Evolutionary conservation across 805 yeast species (phyloP).

Genomic region (Yarrowia sp.): DNA sequence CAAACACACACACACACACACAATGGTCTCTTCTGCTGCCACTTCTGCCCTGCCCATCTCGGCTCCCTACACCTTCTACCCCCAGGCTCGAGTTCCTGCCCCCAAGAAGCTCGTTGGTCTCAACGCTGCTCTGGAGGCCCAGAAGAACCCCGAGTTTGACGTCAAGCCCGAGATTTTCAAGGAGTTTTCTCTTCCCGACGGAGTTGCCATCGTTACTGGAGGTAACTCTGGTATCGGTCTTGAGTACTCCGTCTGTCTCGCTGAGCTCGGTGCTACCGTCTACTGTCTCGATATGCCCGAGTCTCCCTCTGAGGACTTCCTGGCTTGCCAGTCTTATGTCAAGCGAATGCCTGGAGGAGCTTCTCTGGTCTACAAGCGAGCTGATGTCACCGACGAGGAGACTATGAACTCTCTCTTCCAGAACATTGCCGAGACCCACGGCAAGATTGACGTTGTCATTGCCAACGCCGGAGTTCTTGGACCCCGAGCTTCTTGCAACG

Average conservation of each 20-base stretch:
- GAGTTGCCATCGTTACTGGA: slow-evolving; percentile 47
- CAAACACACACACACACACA: not conserved
- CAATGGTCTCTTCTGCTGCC: slow-evolving; percentile 15
- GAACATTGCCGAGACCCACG: slow-evolving; percentile 50
- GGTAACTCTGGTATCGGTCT: slow-evolving; percentile 47
- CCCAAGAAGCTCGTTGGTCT: slow-evolving; percentile 35
- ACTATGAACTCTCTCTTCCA: slow-evolving; percentile 45
- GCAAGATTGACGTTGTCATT: slow-evolving; percentile 60
- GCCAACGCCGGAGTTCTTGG: slow-evolving; percentile 70
- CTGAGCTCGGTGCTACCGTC: slow-evolving; percentile 47
- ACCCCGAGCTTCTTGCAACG: slow-evolving; percentile 47
- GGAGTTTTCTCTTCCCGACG: slow-evolving; percentile 46
- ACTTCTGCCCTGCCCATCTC: slow-evolving; percentile 32
- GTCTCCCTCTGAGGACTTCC: slow-evolving; percentile 34
- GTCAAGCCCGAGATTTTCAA: slow-evolving; percentile 36
- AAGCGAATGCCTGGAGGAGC: slow-evolving; percentile 38
- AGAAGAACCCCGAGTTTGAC: slow-evolving; percentile 32
- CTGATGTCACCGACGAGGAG: slow-evolving; percentile 52
- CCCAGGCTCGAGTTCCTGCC: slow-evolving; percentile 32
- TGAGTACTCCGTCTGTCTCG: slow-evolving; percentile 45
- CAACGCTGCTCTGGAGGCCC: slow-evolving; percentile 36
- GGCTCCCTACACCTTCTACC: slow-evolving; percentile 32
- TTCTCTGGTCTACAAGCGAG: slow-evolving; percentile 40
- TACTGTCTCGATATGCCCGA: slow-evolving; percentile 39
- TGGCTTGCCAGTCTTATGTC: slow-evolving; percentile 32